Percentiles rank a stretch among this genome's conserved stretches.
Evolutionary conservation across 2,329 filamentous ascomycete species (phyloP).

Genomic region (Curvularia eragrostidis): DNA sequence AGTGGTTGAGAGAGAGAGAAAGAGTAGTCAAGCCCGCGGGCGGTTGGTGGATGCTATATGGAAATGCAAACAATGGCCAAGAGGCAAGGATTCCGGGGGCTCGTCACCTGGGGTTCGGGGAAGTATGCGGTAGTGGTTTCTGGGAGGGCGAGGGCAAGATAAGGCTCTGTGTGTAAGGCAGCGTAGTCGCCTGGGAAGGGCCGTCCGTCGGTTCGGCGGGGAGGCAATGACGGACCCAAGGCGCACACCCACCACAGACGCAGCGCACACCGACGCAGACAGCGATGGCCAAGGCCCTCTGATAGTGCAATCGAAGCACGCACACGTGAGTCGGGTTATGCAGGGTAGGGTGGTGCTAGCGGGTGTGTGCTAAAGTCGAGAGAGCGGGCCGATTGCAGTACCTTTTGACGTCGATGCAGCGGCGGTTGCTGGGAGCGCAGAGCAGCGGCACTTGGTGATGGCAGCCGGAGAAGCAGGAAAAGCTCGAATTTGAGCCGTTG

Average conservation of each 20-base stretch:
- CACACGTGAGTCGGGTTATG: conserved; percentile 39
- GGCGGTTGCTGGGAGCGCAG: conserved; percentile 5
- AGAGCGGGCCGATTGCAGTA: conserved; percentile 12
- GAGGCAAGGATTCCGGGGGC: conserved; percentile 25
- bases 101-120: conserved; percentile 13
- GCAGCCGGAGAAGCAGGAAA: conserved; percentile 47
- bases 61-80: conserved; percentile 26
- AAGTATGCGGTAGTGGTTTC: conserved; percentile 17
- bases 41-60: conserved; percentile 29
- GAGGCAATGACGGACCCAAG: conserved; percentile 22
- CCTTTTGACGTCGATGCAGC: conserved; percentile 18
- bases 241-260: not conserved
- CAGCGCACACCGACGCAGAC: conserved; percentile 6
- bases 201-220: conserved; percentile 30
- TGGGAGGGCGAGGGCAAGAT: conserved; percentile 28
- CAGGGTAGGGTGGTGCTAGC: conserved; percentile 28
- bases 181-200: conserved; percentile 16
- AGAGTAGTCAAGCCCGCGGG: too few species aligned
- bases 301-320: conserved; percentile 23
- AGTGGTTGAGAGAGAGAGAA: not conserved
- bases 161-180: conserved; percentile 28
- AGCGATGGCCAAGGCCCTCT: conserved; percentile 12
- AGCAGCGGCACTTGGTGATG: conserved; percentile 17
- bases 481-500: conserved; percentile 24
- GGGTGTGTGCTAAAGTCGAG: conserved; percentile 11